Conservation (phyloP, 129 eudicot genomes). For the Tanacetum coccineum region DNA sequence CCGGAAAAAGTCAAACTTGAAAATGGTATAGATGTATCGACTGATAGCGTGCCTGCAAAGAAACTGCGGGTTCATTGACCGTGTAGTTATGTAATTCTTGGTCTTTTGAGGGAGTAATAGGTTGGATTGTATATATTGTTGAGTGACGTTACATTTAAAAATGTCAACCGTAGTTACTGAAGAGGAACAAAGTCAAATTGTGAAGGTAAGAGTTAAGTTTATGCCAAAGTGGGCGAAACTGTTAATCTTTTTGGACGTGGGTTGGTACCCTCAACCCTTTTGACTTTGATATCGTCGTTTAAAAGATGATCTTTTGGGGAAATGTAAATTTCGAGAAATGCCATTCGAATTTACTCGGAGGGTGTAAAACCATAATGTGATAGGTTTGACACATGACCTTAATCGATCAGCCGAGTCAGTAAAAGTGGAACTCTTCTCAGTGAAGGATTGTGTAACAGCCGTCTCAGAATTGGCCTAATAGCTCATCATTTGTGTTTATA, state of each 20-base stretch:
- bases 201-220: constrained; percentile 1
- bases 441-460: no score
- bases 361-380: no score
- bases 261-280: no score
- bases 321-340: no score
- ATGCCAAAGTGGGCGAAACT: constrained; percentile 4
- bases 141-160: constrained; percentile 14
- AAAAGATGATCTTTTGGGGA: no score
- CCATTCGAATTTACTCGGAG: no score
- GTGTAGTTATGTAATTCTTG: neutral
- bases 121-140: neutral
- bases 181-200: constrained; percentile 23
- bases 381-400: no score
- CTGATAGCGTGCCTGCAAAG: constrained; percentile 17
- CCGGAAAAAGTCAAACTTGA: constrained; percentile 20
- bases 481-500: no score
- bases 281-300: no score
- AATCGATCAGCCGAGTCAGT: no score
- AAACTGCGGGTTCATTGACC: constrained; percentile 25
- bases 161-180: constrained; percentile 11
- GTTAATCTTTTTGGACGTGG: neutral
- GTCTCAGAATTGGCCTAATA: no score
- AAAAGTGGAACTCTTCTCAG: no score
- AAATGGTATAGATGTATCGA: constrained; percentile 19
- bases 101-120: neutral